Evolutionary conservation across 768 basidiomycete genomes (phyloP), one percentile per base, ranked within the genome.

Genomic region (Piloderma croceum): DNA sequence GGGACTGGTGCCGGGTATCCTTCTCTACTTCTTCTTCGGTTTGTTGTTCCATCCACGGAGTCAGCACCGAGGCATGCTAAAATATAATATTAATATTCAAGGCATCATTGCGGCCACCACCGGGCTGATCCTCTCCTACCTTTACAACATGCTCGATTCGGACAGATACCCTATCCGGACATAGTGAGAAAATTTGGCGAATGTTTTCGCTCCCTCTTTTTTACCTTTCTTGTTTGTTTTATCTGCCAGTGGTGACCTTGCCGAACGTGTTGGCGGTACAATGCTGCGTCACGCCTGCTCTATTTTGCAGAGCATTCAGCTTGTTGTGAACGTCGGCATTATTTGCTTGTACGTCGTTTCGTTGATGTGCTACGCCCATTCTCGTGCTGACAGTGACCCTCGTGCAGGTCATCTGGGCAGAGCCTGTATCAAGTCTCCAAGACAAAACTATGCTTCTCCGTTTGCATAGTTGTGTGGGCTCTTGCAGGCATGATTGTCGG

Each of bases 391-490:
- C n/a, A n/a, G n/a, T n/a, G n/a, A n/a, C n/a, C n/a, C n/a, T n/a
- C n/a, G n/a, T n/a, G n/a, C n/a, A n/a, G n/a, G n/a, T n/a, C n/a
- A n/a, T n/a, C n/a, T n/a, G n/a, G n/a, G n/a, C n/a, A n/a, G n/a
- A n/a, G n/a, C n/a, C n/a, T n/a, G n/a, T n/a, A n/a, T n/a, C n/a
- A n/a, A n/a, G n/a, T n/a, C n/a, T n/a, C n/a, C n/a, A n/a, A n/a
- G n/a, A n/a, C n/a, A n/a, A n/a, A 76, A 71, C 60, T 79, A 17
- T 79, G 76, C 47, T 81, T 81, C 56, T 62, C 67, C 20, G 65
- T 77, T 4, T 71, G 71, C 42, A 77, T 80, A 39, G 49, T 81
- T 19, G 70, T 81, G 19, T 81, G 77, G 75, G 66, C 68, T 3
- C n/a, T 79, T 9, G 49, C 67, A 25, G 79, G 79, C 1, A 73